Evolutionary conservation across 177 flowering plant species (phyloP).

Genomic region (Tripterygium wilfordii): DNA sequence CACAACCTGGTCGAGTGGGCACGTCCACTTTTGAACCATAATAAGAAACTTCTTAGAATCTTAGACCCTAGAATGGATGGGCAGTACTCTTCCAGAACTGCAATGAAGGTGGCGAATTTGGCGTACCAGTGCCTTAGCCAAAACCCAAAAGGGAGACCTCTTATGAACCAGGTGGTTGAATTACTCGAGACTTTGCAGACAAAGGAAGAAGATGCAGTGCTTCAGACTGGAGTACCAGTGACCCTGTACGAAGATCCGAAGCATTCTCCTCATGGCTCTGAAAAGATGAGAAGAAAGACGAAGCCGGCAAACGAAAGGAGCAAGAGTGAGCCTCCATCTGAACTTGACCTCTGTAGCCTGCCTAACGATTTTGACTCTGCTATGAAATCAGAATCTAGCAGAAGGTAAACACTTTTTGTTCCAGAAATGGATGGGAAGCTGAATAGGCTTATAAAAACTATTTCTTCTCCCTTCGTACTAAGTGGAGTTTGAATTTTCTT

Average conservation of each 20-base stretch:
- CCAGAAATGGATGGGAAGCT: constrained; percentile 11
- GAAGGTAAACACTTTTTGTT: constrained; percentile 7
- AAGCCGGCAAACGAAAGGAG: constrained; percentile 33
- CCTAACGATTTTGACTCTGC: constrained; percentile 12
- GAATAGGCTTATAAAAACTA: constrained; percentile 3
- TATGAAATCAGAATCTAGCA: constrained; percentile 7
- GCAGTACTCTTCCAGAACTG: constrained; percentile 51
- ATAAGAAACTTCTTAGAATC: constrained; percentile 55
- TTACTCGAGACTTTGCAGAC: constrained; percentile 50
- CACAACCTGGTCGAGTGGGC: constrained; percentile 91
- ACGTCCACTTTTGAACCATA: constrained; percentile 66
- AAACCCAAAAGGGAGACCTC: constrained; percentile 79
- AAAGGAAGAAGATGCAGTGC: constrained; percentile 20
- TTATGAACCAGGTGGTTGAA: constrained; percentile 76
- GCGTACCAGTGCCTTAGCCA: constrained; percentile 84
- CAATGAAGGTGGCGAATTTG: constrained; percentile 62
- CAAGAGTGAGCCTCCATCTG: constrained; percentile 46
- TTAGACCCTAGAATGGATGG: constrained; percentile 84
- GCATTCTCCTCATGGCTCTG: constrained; percentile 2
- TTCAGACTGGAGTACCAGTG: constrained; percentile 19
- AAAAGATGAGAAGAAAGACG: constrained; percentile 2
- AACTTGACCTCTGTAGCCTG: constrained; percentile 20
- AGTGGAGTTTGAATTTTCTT: background rate
- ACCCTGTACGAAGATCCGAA: constrained; percentile 51
- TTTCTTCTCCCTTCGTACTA: constrained; percentile 1